Conservation (phyloP, 2,329 filamentous ascomycete genomes). For the Colletotrichum cuscutae region DNA sequence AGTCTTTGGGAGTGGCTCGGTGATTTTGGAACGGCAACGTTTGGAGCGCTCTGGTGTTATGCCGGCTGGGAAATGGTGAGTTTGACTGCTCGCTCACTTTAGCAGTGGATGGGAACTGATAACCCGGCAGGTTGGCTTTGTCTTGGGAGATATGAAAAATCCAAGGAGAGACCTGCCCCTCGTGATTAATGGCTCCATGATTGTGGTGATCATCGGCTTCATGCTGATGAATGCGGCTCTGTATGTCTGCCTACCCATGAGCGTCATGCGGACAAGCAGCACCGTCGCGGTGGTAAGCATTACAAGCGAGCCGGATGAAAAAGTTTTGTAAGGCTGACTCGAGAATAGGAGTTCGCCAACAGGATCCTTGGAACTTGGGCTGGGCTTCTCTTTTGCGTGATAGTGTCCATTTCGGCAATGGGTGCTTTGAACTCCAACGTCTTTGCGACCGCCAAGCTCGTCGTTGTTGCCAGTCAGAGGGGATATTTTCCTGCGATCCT, state of each 20-base stretch:
- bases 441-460: constrained; percentile 54
- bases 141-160: constrained; percentile 42
- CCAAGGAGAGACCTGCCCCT: constrained; percentile 45
- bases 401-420: constrained; percentile 52
- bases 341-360: constrained; percentile 41
- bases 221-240: constrained; percentile 54
- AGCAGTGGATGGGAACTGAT: background rate
- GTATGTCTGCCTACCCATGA: constrained; percentile 54
- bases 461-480: constrained; percentile 47
- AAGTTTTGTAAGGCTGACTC: constrained; percentile 37
- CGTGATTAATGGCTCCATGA: constrained; percentile 53
- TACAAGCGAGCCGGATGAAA: background rate
- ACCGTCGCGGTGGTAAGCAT: constrained; percentile 54
- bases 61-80: constrained; percentile 57
- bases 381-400: constrained; percentile 50
- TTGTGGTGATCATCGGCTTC: constrained; percentile 52
- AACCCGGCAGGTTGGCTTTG: constrained; percentile 38
- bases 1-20: constrained; percentile 50
- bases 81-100: constrained; percentile 38
- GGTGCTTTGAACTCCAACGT: constrained; percentile 55
- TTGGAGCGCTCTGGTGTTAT: constrained; percentile 55
- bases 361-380: constrained; percentile 48
- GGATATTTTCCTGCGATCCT: constrained; percentile 41
- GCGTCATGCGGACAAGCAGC: constrained; percentile 50
- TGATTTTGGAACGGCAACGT: constrained; percentile 51